These are phyloP conservation scores for Pichia gijzeniarum DNA, from an alignment of 805 yeast species.

Conservation along the genomic window DNA sequence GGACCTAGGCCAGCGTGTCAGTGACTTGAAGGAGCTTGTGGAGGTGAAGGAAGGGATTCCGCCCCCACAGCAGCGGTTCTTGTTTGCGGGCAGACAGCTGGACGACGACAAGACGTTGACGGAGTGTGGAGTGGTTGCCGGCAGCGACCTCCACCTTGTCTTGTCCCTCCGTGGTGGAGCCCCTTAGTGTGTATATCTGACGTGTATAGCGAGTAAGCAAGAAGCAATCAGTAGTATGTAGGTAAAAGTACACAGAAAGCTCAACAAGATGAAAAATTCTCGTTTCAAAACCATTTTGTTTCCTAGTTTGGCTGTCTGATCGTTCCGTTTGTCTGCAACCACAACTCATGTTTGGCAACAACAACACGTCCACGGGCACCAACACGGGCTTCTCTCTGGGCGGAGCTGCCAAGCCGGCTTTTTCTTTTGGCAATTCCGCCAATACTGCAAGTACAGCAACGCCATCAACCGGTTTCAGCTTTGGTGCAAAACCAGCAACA, in stretches of 20 bases:
- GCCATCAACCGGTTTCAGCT: too few species aligned
- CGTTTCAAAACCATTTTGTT: too few species aligned
- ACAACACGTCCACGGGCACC: neutral
- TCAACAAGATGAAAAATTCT: too few species aligned
- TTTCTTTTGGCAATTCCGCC: slow-evolving; percentile 10
- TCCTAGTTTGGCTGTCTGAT: too few species aligned
- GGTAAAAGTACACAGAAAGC: too few species aligned
- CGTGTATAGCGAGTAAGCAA: too few species aligned
- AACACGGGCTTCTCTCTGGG: slow-evolving; percentile 16
- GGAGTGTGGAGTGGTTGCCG: slow-evolving; percentile 72
- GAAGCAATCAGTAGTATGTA: too few species aligned
- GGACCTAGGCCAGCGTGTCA: slow-evolving; percentile 57
- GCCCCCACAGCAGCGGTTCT: slow-evolving; percentile 88
- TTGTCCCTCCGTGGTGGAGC: slow-evolving; percentile 90
- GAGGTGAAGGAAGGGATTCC: slow-evolving; percentile 98
- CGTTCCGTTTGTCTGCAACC: neutral
- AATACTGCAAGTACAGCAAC: slow-evolving; percentile 10
- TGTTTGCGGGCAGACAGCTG: slow-evolving; percentile 88
- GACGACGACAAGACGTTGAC: slow-evolving; percentile 73
- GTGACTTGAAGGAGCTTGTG: slow-evolving; percentile 78
- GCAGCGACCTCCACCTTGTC: slow-evolving; percentile 84
- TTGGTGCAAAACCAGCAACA: too few species aligned
- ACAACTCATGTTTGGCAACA: slow-evolving; percentile 6
- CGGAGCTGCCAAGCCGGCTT: slow-evolving; percentile 8
- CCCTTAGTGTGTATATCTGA: too few species aligned